phyloP scores from a whole-genome alignment of 2,329 filamentous ascomycete genomes.

The Biscogniauxia sp. region DNA sequence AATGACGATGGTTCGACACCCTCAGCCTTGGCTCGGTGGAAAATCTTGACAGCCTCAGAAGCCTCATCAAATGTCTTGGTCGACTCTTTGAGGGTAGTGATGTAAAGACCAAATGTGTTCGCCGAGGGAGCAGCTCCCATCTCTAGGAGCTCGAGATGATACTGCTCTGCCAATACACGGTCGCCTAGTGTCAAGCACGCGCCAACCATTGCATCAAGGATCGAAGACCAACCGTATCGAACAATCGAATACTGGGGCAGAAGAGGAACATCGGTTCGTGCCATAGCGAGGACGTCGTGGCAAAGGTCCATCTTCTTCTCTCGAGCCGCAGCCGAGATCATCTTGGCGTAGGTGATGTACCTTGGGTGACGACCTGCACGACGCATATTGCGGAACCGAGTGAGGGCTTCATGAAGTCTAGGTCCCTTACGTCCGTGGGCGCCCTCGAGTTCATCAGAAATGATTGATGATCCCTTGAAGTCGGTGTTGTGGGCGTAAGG shows the following conservation, averaged over 20 bases:
- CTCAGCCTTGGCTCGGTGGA: conserved; percentile 88
- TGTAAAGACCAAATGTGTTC: conserved; percentile 97
- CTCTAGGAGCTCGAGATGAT: conserved; percentile 85
- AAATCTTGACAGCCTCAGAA: conserved; percentile 95
- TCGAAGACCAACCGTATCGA: conserved; percentile 93
- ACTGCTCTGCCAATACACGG: conserved; percentile 76
- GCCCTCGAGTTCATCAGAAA: conserved; percentile 86
- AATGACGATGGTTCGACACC: conserved; percentile 96
- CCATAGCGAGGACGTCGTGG: conserved; percentile 85
- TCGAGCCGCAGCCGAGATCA: conserved; percentile 86
- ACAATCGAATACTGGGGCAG: conserved; percentile 82
- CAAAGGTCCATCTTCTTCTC: conserved; percentile 78
- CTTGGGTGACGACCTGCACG: conserved; percentile 86
- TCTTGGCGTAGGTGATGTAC: conserved; percentile 95
- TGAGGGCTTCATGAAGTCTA: conserved; percentile 75
- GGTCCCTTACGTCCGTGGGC: conserved; percentile 69
- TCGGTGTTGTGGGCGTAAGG: conserved; percentile 89
- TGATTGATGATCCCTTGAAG: conserved; percentile 87
- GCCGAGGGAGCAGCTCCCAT: conserved; percentile 91
- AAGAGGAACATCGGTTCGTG: conserved; percentile 82
- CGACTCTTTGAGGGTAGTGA: conserved; percentile 97
- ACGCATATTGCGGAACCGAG: conserved; percentile 88
- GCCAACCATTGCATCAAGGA: conserved; percentile 94
- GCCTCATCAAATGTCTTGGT: conserved; percentile 98
- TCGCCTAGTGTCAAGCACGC: conserved; percentile 83